Conservation (phyloP, 2,329 filamentous ascomycete genomes). For the Ophiostoma perfectum region DNA sequence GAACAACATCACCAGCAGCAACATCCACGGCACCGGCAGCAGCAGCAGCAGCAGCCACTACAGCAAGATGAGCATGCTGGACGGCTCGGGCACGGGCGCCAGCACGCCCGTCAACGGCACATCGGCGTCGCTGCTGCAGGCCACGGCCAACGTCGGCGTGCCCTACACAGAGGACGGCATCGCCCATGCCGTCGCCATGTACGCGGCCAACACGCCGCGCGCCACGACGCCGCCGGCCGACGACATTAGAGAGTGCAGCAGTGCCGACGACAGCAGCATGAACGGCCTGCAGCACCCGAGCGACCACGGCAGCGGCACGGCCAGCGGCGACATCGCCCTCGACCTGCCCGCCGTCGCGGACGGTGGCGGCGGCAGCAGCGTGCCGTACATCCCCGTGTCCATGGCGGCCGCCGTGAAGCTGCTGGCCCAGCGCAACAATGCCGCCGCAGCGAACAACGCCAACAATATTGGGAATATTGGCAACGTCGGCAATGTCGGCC, state of each 20-base stretch:
- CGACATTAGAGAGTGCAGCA: slow-evolving; percentile 21
- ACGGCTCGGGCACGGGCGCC: slow-evolving; percentile 37
- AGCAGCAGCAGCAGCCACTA: not conserved
- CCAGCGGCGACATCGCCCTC: slow-evolving; percentile 5
- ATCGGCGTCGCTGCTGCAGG: slow-evolving; percentile 26
- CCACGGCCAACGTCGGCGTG: slow-evolving; percentile 27
- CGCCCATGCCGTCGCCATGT: slow-evolving; percentile 24
- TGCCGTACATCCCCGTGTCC: slow-evolving; percentile 3
- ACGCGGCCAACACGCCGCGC: slow-evolving; percentile 28
- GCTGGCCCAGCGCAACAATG: not conserved
- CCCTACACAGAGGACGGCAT: slow-evolving; percentile 28
- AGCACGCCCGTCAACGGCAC: slow-evolving; percentile 26
- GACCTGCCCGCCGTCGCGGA: slow-evolving; percentile 1
- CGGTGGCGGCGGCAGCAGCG: slow-evolving; percentile 11
- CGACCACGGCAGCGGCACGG: not conserved
- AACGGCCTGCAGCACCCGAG: not conserved
- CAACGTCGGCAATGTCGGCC: not conserved
- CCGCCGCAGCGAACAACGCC: not conserved
- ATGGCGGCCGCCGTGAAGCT: slow-evolving; percentile 10
- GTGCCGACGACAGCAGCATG: slow-evolving; percentile 8
- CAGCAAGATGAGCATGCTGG: slow-evolving; percentile 11
- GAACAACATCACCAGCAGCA: slow-evolving; percentile 33
- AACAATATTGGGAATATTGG: not conserved
- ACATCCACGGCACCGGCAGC: not conserved
- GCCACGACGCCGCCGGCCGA: slow-evolving; percentile 51